A percentile compares a stretch with the other conserved stretches of the same genome.
Conservation (phyloP, 169 alveolate species). For the Blepharisma undulans region DNA sequence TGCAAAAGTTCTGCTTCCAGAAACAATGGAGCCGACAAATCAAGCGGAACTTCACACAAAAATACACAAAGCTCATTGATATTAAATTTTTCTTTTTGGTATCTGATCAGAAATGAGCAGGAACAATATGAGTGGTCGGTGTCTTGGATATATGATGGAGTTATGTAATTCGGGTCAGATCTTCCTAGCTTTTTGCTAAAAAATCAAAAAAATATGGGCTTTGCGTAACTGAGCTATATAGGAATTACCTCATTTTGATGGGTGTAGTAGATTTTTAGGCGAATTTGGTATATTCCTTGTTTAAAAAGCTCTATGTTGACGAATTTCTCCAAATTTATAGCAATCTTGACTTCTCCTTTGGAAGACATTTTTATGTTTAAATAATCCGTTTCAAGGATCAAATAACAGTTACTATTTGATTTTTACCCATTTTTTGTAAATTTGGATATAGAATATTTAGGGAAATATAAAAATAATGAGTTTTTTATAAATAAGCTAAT, state of each 20-base stretch:
- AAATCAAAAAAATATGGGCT: background rate
- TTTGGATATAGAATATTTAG: too few species aligned
- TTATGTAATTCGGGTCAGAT: background rate
- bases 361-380: background rate
- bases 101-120: slow-evolving; percentile 66
- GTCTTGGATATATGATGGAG: slow-evolving; percentile 48
- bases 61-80: slow-evolving; percentile 72
- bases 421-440: background rate
- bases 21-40: background rate
- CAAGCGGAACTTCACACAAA: slow-evolving; percentile 59
- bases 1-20: background rate
- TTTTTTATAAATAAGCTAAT: too few species aligned
- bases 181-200: slow-evolving; percentile 2
- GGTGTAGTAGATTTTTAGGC: background rate
- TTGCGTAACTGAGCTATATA: background rate
- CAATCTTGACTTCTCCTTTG: slow-evolving; percentile 58
- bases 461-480: too few species aligned
- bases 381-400: background rate
- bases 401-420: background rate
- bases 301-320: slow-evolving; percentile 88
- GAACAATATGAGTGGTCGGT: slow-evolving; percentile 52
- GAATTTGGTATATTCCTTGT: slow-evolving; percentile 84
- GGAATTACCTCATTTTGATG: background rate
- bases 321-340: slow-evolving; percentile 83
- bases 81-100: slow-evolving; percentile 73